Base-by-base conservation (phyloP, 2,329 filamentous ascomycete genomes). In the Thelonectria blattea region DNA sequence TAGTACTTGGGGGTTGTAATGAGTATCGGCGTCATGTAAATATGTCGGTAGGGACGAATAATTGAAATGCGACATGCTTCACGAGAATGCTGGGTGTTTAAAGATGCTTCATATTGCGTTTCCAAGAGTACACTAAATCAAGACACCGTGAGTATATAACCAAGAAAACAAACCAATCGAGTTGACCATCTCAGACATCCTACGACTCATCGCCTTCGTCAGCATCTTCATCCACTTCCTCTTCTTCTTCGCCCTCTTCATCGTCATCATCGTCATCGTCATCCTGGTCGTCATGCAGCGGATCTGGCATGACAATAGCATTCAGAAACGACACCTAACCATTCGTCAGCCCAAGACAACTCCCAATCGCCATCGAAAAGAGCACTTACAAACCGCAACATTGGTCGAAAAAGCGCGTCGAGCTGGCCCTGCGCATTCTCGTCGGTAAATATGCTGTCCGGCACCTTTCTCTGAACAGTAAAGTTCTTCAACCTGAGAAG, bases 401-500 rank as follows among this genome's bases (percentile, higher is more conserved):
- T 85, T 52, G 86, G 82, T 32, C 81, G 79, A 65, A 97, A 79
- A 20, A 92, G 77, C 41, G 84, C 81, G 52, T 82, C 80, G 53
- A 97, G 82, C 70, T 84, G 85, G 30, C 88, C 83, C 75, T 92
- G 83, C 15, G 85, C 87, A 69, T 86, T 79, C 48, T 84, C 78
- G 47, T 82, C 81, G 37, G 88, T 80, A 18, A 96, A 81, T 49
- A 91, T 80, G 10, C 81, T 76, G 68, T 93, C 92, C 12, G 82
- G 74, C 37, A 97, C 76, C 71, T 87, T 86, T 60, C 82, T 87
- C 39, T 86, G 83, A 20, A 96, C 77, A 0, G 90, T 93, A 73
- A 90, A 97, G 74, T 89, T 95, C 62, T 88, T 85, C 71, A 97
- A 81, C 68, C 92, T 90, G 56, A 97, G 81, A 53, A 97, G 82